Conservation (phyloP, 1,139 yeast genomes). For the Magnusiomyces tetraspermus region DNA sequence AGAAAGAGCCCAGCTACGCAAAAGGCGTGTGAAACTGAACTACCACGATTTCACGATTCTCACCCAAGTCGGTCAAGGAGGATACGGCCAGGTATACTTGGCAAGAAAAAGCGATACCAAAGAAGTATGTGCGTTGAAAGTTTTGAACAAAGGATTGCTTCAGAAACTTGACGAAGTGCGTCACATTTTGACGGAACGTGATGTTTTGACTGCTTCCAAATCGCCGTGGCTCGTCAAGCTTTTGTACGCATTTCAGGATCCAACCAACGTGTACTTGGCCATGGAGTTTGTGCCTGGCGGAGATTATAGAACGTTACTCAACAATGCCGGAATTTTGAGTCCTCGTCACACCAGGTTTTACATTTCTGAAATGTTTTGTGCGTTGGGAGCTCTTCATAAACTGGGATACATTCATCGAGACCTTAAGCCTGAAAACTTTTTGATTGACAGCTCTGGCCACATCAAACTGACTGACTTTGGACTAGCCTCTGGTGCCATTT, state of each 20-base stretch:
- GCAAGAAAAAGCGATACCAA: slow-evolving; percentile 91
- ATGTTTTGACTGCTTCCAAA: slow-evolving; percentile 86
- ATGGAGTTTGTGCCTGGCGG: slow-evolving; percentile 99
- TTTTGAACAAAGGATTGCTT: slow-evolving; percentile 75
- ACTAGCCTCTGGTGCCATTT: slow-evolving; percentile 90
- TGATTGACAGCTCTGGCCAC: slow-evolving; percentile 91
- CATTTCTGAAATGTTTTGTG: slow-evolving; percentile 90
- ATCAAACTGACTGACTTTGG: slow-evolving; percentile 97
- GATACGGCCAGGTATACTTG: slow-evolving; percentile 65
- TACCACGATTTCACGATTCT: slow-evolving; percentile 93
- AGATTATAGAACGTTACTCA: slow-evolving; percentile 87
- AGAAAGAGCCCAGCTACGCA: slow-evolving; percentile 77
- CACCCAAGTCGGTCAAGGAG: slow-evolving; percentile 99
- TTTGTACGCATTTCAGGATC: slow-evolving; percentile 90
- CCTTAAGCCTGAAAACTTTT: slow-evolving; percentile 91
- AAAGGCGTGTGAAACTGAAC: slow-evolving; percentile 82
- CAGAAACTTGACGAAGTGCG: slow-evolving; percentile 90
- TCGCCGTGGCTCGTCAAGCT: slow-evolving; percentile 94
- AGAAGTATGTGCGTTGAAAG: slow-evolving; percentile 92
- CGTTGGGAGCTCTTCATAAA: slow-evolving; percentile 87
- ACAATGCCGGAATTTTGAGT: slow-evolving; percentile 83
- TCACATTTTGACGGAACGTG: slow-evolving; percentile 93
- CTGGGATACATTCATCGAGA: slow-evolving; percentile 96
- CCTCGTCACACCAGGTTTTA: slow-evolving; percentile 96
- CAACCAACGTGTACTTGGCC: slow-evolving; percentile 82